Conservation (phyloP, 2,329 filamentous ascomycete species). For the Calycina herbarum region DNA sequence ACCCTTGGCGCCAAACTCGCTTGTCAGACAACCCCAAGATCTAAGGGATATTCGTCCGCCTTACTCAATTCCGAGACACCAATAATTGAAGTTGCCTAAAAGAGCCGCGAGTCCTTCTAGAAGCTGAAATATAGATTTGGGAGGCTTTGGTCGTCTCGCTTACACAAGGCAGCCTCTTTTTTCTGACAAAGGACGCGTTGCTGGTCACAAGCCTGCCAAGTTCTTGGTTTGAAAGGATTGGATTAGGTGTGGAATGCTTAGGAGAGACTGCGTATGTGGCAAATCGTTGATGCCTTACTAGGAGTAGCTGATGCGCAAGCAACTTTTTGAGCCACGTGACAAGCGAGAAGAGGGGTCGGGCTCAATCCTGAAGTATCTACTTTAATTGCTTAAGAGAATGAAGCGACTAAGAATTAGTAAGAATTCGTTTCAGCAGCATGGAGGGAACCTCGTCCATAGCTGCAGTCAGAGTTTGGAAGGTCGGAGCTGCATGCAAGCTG, state of each 20-base stretch:
- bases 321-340: not conserved
- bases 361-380: too few species aligned
- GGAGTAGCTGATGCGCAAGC: not conserved
- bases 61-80: not conserved
- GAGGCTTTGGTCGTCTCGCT: not conserved
- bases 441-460: too few species aligned
- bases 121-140: not conserved
- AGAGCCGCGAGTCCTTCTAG: not conserved
- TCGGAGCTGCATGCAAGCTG: too few species aligned
- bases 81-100: not conserved
- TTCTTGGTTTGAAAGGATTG: not conserved
- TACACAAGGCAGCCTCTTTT: not conserved
- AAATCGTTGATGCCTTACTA: not conserved
- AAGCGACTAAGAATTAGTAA: too few species aligned
- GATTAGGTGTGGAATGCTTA: not conserved
- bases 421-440: too few species aligned
- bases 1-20: not conserved
- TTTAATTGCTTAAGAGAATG: too few species aligned
- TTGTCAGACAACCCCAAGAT: constrained; percentile 3
- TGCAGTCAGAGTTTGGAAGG: too few species aligned
- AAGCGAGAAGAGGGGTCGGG: too few species aligned
- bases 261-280: not conserved
- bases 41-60: not conserved
- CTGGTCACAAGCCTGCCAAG: not conserved
- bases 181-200: constrained; percentile 2